These are phyloP conservation scores for Theileria orientalis DNA, from an alignment of 169 alveolate species.

Conservation along the genomic window DNA sequence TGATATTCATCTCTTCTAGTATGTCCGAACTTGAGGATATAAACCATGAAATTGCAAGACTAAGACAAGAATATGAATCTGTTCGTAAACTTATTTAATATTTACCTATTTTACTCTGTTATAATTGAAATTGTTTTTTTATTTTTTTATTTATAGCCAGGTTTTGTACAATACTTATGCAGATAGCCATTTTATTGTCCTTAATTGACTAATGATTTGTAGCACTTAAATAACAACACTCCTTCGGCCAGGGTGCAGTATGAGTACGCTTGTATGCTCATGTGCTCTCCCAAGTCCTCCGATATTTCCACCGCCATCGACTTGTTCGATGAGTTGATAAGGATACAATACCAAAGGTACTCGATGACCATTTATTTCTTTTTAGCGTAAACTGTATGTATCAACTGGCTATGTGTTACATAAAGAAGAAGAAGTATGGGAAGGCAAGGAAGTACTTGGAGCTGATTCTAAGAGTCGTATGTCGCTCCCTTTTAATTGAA, in stretches of 20 bases:
- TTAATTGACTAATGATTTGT: background rate
- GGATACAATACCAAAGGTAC: constrained; percentile 51
- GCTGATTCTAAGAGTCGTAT: constrained; percentile 65
- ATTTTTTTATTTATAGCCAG: background rate
- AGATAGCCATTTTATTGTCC: background rate
- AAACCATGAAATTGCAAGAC: constrained; percentile 45
- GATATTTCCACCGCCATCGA: constrained; percentile 49
- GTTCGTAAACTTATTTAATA: constrained; percentile 15
- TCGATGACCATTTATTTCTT: background rate
- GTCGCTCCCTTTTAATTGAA: constrained; percentile 1
- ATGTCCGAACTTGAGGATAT: constrained; percentile 60
- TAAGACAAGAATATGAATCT: constrained; percentile 50
- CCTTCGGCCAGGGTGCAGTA: constrained; percentile 63
- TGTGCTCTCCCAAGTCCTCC: constrained; percentile 53
- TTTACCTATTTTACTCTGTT: background rate
- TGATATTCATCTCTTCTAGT: no score
- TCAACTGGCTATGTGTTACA: constrained; percentile 75
- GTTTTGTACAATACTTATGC: background rate
- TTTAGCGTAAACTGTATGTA: constrained; percentile 66
- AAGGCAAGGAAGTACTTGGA: constrained; percentile 72
- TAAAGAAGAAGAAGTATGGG: constrained; percentile 66
- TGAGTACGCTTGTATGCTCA: constrained; percentile 64
- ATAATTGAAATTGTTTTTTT: background rate
- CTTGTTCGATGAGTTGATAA: constrained; percentile 50
- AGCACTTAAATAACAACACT: constrained; percentile 44